phyloP scores from a whole-genome alignment of 805 yeast species.

The Metschnikowia continentalis region DNA sequence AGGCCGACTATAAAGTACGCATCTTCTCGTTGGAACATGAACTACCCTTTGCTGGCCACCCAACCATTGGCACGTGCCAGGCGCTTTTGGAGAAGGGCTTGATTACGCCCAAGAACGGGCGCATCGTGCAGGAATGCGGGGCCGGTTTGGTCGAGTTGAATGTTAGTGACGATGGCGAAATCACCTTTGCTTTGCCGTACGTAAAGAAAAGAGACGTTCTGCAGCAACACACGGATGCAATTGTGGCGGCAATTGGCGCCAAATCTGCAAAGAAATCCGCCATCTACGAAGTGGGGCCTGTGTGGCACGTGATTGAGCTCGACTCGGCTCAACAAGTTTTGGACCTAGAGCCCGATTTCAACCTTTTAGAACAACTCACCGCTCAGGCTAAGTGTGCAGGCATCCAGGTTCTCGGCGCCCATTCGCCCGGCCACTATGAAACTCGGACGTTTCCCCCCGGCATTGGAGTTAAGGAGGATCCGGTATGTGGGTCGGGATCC shows the following conservation, averaged over 20 bases:
- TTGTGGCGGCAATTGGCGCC: conserved; percentile 10
- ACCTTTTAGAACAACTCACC: conserved; percentile 12
- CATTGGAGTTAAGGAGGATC: conserved; percentile 42
- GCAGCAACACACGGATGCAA: conserved; percentile 4
- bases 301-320: conserved; percentile 40
- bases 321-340: conserved; percentile 28
- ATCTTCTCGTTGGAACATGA: conserved; percentile 47
- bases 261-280: conserved; percentile 20
- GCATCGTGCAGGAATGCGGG: conserved; percentile 41
- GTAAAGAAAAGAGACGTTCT: conserved; percentile 11
- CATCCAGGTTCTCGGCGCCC: conserved; percentile 35
- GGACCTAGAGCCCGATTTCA: conserved; percentile 28
- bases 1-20: conserved; percentile 46
- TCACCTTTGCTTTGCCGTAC: conserved; percentile 28
- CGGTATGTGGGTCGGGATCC: conserved; percentile 52
- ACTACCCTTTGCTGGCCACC: conserved; percentile 63
- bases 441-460: conserved; percentile 44
- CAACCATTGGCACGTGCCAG: conserved; percentile 51
- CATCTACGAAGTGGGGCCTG: conserved; percentile 42
- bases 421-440: conserved; percentile 18
- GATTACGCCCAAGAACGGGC: conserved; percentile 23
- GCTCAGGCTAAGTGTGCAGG: conserved; percentile 20
- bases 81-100: conserved; percentile 41
- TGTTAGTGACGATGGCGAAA: conserved; percentile 16
- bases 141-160: conserved; percentile 40